These are phyloP conservation scores for Arabis hirsuta DNA, from an alignment of 345 rosid genomes.

Conservation along the genomic window DNA sequence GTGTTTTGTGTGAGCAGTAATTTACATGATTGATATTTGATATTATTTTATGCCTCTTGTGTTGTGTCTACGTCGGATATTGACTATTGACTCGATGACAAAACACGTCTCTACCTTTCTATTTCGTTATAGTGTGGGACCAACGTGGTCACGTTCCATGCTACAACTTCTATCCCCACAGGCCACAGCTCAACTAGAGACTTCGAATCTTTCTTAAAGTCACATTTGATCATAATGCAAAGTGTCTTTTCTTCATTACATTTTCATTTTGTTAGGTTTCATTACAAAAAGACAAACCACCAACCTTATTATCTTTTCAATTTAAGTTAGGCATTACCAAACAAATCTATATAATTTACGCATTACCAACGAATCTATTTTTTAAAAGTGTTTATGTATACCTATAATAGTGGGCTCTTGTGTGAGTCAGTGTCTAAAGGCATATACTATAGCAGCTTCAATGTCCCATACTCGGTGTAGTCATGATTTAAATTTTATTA, in stretches of 20 bases:
- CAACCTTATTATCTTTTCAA: constrained; percentile 29
- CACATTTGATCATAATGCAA: constrained; percentile 41
- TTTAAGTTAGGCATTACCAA: constrained; percentile 6
- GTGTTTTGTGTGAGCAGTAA: constrained; percentile 8
- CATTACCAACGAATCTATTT: neutral
- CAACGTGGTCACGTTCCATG: constrained; percentile 31
- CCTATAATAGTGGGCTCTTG: constrained; percentile 6
- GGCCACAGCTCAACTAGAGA: constrained; percentile 35
- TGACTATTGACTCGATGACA: constrained; percentile 36
- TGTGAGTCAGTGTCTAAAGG: constrained; percentile 23
- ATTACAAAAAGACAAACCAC: constrained; percentile 38
- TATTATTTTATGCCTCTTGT: neutral
- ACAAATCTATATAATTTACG: constrained; percentile 32
- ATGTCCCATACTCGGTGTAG: neutral
- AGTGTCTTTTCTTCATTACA: constrained; percentile 37
- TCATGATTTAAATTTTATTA: neutral
- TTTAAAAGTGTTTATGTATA: neutral
- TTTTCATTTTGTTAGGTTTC: constrained; percentile 37
- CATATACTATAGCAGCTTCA: neutral
- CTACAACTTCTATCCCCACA: constrained; percentile 35
- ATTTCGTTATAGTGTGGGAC: constrained; percentile 29
- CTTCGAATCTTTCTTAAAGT: constrained; percentile 43
- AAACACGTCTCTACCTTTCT: constrained; percentile 35
- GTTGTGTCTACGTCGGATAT: constrained; percentile 40
- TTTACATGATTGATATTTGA: constrained; percentile 8